Percentiles rank a stretch among this genome's conserved stretches.
Evolutionary conservation across 2,329 filamentous ascomycete genomes (phyloP).

Genomic region (Microdochium paspali): DNA sequence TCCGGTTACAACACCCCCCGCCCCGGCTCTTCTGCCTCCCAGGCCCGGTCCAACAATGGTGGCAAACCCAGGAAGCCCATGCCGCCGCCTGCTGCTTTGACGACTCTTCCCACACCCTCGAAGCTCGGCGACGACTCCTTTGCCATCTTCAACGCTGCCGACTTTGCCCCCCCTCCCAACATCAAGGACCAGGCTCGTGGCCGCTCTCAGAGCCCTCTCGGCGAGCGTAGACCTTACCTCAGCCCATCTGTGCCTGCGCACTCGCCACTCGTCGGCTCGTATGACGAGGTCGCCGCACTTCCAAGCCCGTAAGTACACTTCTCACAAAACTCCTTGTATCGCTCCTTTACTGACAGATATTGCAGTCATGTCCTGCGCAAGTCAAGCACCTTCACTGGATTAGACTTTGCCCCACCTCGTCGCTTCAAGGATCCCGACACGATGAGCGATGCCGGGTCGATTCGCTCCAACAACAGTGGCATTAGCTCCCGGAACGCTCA

Average conservation of each 20-base stretch:
- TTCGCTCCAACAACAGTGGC: conserved; percentile 65
- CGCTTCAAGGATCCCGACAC: conserved; percentile 56
- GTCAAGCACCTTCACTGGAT: conserved; percentile 65
- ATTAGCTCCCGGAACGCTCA: conserved; percentile 61
- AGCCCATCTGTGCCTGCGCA: conserved; percentile 57
- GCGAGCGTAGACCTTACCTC: conserved; percentile 63
- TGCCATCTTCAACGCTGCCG: conserved; percentile 56
- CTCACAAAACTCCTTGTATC: neutral
- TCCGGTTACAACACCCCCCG: conserved; percentile 15
- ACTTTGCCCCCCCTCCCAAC: conserved; percentile 74
- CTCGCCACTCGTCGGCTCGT: conserved; percentile 72
- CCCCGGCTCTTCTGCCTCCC: conserved; percentile 28
- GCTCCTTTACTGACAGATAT: conserved; percentile 17
- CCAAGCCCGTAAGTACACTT: conserved; percentile 74
- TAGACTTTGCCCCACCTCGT: conserved; percentile 74
- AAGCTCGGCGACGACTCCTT: conserved; percentile 78
- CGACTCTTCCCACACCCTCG: conserved; percentile 73
- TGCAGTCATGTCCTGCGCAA: conserved; percentile 62
- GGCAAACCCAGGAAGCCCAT: conserved; percentile 32
- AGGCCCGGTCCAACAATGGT: conserved; percentile 27
- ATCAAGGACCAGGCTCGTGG: conserved; percentile 62
- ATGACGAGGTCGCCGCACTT: conserved; percentile 75
- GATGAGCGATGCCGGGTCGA: conserved; percentile 58
- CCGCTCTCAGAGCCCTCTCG: conserved; percentile 52
- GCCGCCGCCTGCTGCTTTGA: conserved; percentile 66